These are phyloP conservation scores for Mallotus repandus DNA, from an alignment of 441 rosid species.

Conservation along the genomic window DNA sequence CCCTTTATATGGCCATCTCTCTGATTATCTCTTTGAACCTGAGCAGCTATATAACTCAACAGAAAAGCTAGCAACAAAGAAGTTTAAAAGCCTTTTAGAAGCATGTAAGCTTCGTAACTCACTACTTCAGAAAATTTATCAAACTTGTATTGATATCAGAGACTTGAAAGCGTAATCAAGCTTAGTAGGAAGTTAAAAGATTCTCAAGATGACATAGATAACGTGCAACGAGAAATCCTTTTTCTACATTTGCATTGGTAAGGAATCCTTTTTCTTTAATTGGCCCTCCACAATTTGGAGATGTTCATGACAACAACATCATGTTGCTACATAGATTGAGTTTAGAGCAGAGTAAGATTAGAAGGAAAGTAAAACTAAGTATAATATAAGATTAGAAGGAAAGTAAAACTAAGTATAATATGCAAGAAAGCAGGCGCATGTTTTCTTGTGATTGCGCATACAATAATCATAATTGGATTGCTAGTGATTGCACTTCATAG, in stretches of 20 bases:
- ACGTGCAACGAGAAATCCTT: conserved; percentile 38
- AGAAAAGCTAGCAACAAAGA: conserved; percentile 35
- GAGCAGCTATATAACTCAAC: conserved; percentile 42
- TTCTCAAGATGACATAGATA: conserved; percentile 24
- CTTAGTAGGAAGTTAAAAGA: conserved; percentile 33
- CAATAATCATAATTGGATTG: conserved; percentile 41
- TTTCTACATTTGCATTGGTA: conserved; percentile 43
- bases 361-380: no score
- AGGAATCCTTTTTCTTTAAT: conserved; percentile 53
- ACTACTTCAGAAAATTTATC: conserved; percentile 55
- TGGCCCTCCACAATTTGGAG: conserved; percentile 31
- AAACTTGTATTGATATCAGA: conserved; percentile 46
- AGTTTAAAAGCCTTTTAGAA: conserved; percentile 46
- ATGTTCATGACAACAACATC: conserved; percentile 46
- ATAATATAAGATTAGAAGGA: conserved; percentile 45
- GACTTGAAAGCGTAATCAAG: conserved; percentile 49
- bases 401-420: conserved; percentile 38
- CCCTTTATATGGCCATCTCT: conserved; percentile 41
- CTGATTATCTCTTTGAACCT: conserved; percentile 67
- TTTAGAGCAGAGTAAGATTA: conserved; percentile 39
- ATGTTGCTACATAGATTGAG: conserved; percentile 46
- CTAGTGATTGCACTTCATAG: conserved; percentile 61
- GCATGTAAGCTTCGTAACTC: conserved; percentile 60
- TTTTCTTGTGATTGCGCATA: conserved; percentile 51
- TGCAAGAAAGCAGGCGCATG: conserved; percentile 46